Conservation (phyloP, 352 stramenopile genomes). For the Phytophthora ohioensis region DNA sequence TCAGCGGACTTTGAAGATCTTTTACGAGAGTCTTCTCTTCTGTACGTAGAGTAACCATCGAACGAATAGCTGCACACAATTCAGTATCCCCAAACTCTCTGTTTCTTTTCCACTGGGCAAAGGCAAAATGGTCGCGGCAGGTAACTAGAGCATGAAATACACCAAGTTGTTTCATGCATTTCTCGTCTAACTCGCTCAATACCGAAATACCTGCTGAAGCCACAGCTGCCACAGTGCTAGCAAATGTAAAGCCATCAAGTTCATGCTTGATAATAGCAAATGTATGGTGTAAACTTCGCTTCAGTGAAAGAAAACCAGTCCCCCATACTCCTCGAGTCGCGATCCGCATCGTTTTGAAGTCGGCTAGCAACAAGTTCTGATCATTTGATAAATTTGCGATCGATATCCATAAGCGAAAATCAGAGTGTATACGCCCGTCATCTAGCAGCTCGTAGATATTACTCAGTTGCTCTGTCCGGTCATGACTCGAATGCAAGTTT, state of each 20-base stretch:
- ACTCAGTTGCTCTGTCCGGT: constrained; percentile 35
- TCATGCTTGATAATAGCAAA: constrained; percentile 40
- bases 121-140: constrained; percentile 35
- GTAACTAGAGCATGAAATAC: constrained; percentile 37
- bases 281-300: constrained; percentile 31
- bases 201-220: neutral
- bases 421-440: constrained; percentile 45
- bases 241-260: constrained; percentile 14
- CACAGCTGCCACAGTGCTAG: neutral
- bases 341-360: constrained; percentile 6
- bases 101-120: constrained; percentile 32
- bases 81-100: constrained; percentile 40
- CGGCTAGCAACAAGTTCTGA: neutral
- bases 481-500: constrained; percentile 39
- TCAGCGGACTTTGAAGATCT: constrained; percentile 1
- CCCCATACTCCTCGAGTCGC: constrained; percentile 25
- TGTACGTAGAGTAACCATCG: constrained; percentile 9
- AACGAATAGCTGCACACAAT: constrained; percentile 13
- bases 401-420: constrained; percentile 77
- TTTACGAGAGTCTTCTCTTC: constrained; percentile 4
- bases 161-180: constrained; percentile 31
- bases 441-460: constrained; percentile 45
- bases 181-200: constrained; percentile 19
- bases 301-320: constrained; percentile 28
- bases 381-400: neutral